A percentile compares a stretch with the other conserved stretches of the same genome.
phyloP scores from a whole-genome alignment of 2,329 filamentous ascomycete genomes.

The Pseudocercospora pini-densiflorae region DNA sequence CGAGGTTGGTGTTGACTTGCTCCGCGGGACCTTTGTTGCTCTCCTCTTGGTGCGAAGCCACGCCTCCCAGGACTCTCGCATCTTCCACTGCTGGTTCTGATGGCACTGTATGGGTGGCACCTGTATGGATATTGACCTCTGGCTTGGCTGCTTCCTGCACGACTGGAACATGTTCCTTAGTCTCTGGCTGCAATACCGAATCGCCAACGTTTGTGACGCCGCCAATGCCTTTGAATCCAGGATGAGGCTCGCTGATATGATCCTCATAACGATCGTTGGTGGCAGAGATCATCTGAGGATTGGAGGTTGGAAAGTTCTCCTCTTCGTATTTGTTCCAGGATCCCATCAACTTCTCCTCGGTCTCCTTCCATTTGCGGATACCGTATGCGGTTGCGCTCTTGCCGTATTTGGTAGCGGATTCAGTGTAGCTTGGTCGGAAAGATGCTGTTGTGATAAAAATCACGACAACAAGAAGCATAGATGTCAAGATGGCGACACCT shows the following conservation, averaged over 20 bases:
- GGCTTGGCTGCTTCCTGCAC: neutral
- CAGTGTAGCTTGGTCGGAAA: slow-evolving; percentile 17
- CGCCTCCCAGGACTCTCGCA: neutral
- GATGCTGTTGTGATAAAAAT: slow-evolving; percentile 20
- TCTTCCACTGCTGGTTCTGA: neutral
- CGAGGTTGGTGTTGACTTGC: neutral
- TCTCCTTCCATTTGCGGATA: slow-evolving; percentile 19
- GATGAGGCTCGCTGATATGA: slow-evolving; percentile 6
- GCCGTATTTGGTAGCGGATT: slow-evolving; percentile 3
- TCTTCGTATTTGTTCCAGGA: slow-evolving; percentile 20
- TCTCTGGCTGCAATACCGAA: neutral
- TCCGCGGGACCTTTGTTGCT: neutral
- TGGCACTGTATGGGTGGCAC: neutral
- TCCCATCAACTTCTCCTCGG: slow-evolving; percentile 18
- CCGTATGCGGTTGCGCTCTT: slow-evolving; percentile 5
- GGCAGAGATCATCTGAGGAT: slow-evolving; percentile 13
- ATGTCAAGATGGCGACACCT: slow-evolving; percentile 12
- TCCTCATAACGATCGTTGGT: neutral
- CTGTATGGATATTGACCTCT: neutral
- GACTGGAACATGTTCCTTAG: neutral
- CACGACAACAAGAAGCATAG: slow-evolving; percentile 18
- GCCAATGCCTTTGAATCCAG: slow-evolving; percentile 2
- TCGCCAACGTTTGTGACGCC: neutral
- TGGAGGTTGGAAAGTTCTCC: slow-evolving; percentile 18
- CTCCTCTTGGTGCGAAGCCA: neutral